phyloP scores from a whole-genome alignment of 2,329 filamentous ascomycete genomes.

The Hypoxylon rubiginosum region DNA sequence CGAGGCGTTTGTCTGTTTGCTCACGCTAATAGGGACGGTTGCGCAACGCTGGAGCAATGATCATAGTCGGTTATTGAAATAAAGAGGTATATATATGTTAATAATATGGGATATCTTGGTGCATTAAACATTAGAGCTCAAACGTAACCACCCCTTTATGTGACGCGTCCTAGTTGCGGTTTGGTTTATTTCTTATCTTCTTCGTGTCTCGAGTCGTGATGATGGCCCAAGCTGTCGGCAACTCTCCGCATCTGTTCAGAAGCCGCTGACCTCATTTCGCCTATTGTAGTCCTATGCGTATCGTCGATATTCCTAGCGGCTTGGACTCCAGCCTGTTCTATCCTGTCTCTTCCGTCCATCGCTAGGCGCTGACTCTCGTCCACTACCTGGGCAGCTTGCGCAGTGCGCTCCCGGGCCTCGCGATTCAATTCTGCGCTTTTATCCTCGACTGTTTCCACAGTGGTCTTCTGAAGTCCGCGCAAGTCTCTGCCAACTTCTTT shows the following conservation, averaged over 20 bases:
- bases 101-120: constrained; percentile 24
- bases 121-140: constrained; percentile 2
- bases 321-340: constrained; percentile 26
- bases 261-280: constrained; percentile 27
- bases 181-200: constrained; percentile 9
- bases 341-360: constrained; percentile 16
- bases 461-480: constrained; percentile 31
- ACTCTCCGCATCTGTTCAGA: constrained; percentile 24
- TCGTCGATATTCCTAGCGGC: constrained; percentile 27
- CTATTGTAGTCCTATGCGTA: constrained; percentile 25
- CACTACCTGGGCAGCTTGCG: constrained; percentile 19
- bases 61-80: too few relatives aligned
- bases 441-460: constrained; percentile 35
- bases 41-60: too few relatives aligned
- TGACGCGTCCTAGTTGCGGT: not conserved
- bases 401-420: constrained; percentile 34
- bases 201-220: constrained; percentile 30
- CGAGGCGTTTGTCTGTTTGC: too few relatives aligned
- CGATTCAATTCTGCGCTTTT: constrained; percentile 34
- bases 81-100: constrained; percentile 1
- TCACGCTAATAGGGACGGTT: too few relatives aligned
- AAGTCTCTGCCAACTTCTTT: constrained; percentile 40
- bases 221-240: constrained; percentile 27
- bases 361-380: constrained; percentile 19
- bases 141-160: not conserved